These are phyloP conservation scores for Iris macrosiphon DNA, from an alignment of 106 monocot species.

Conservation along the genomic window DNA sequence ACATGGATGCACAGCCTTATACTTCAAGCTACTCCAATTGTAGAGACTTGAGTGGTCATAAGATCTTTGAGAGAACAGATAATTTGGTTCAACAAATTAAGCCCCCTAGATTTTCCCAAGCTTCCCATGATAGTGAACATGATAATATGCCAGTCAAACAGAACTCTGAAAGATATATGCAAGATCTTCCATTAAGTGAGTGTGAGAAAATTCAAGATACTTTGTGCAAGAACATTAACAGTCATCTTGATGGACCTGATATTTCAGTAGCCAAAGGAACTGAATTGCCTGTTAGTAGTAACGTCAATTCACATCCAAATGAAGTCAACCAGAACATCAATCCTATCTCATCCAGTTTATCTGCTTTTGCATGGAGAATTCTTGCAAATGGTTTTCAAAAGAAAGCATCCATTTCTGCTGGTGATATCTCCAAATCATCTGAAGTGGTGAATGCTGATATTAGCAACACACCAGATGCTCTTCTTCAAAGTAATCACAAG, in stretches of 20 bases:
- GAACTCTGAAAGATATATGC: conserved; percentile 6
- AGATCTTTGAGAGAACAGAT: conserved; percentile 1
- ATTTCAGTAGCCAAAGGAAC: conserved; percentile 5
- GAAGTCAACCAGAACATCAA: conserved; percentile 13
- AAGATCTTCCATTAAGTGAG: conserved; percentile 8
- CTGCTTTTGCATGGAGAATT: conserved; percentile 53
- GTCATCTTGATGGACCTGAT: conserved; percentile 3
- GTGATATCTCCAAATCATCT: conserved; percentile 5
- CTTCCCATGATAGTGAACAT: not conserved
- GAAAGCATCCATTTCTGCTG: conserved; percentile 21
- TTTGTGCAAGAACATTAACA: not conserved
- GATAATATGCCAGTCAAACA: conserved; percentile 5
- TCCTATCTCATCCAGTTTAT: conserved; percentile 39
- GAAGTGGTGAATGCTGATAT: conserved; percentile 8
- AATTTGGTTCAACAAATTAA: conserved; percentile 6
- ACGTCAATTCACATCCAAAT: conserved; percentile 7
- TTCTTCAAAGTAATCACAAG: conserved; percentile 7
- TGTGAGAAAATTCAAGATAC: conserved; percentile 8
- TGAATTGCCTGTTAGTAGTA: conserved; percentile 10
- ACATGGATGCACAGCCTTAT: not conserved
- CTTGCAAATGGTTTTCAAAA: conserved; percentile 55
- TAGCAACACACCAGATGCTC: conserved; percentile 14
- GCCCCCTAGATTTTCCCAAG: not conserved
- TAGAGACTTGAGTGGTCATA: not conserved
- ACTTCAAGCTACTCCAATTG: not conserved